Evolutionary conservation across 257 asterid species (phyloP), one percentile per base, ranked within the genome.

Genomic region (Henckelia pumila): DNA sequence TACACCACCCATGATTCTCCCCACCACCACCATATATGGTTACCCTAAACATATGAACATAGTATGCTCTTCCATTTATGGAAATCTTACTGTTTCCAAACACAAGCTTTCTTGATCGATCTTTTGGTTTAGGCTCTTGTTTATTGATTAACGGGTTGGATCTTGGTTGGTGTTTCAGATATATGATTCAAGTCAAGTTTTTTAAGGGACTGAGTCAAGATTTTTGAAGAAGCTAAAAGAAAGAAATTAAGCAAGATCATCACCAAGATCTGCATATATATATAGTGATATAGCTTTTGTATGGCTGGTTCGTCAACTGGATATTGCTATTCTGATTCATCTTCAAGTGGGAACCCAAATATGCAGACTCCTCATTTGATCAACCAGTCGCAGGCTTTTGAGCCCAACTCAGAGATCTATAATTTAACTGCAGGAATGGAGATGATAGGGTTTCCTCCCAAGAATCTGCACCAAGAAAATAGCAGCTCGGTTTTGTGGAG

Each of bases 361-460:
- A 61, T 71, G n/a, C 88, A 69, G 29, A 59, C 60, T 23, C 82
- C 63, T 22, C 82, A 83, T 59, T 24, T 76, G 47, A 68, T 61
- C 3, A 75, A 25, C 77, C 87, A 80, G 23, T 63, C 78, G 6
- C 92, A 82, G 37, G 63, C 50, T 23, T 78, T 76, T 13, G 83
- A 71, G 11, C 63, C 74, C 8, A 76, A 76, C 32, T 68, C 79
- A 60, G 95, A 84, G 86, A 83, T 92, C 80, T 92, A 83, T 77
- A 81, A 78, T 80, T 59, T 81, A 63, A 68, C 81, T 47, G 49
- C 88, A 47, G 82, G 79, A 56, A 77, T 81, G 84, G 95, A 85
- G 56, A 78, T 86, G 83, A 62, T 87, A 77, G 98, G 95, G 80
- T 89, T 88, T 79, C 86, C 81, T 24, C 21, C 82, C 0, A 83